Evolutionary conservation across 176 grass and related monocot genomes (phyloP), one percentile per base, ranked within the genome.

Genomic region (Saccharum officinarum): DNA sequence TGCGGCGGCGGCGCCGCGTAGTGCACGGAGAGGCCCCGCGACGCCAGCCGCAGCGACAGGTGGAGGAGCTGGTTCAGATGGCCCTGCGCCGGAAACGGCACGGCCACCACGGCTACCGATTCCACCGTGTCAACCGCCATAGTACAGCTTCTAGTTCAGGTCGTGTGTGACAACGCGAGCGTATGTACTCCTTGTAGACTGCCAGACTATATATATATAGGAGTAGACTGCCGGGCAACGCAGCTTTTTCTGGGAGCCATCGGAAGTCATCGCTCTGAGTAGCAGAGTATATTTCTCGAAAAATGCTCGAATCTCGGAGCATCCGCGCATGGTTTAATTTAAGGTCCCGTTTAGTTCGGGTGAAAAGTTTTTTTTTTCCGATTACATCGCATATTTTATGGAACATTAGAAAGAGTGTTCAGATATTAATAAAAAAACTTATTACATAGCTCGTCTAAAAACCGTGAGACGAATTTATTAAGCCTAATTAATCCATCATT

Each of bases 1-100:
- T 93, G 94, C 71, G 76, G 36, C 55, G 66, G 31, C 0, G 91
- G 73, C 72, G 86, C 89, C 50, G 91, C 94, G 80, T 91, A 95
- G 88, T 95, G 90, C 69, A 95, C 83, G 72, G 79, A 0, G 11
- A 97, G 78, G 25, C 87, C 87, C 3, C 83, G 69, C 71, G 73
- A 78, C 3, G 86, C 84, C 15, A 93, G 85, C 31, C 61, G 84
- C 64, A 91, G 80, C 8, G 94, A 89, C 4, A 97, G 70, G 75
- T 93, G 89, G 26, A 93, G 80, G 18, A 93, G 85, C 73, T 91
- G 89, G 84, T 93, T 91, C 47, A 97, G 89, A 75, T 97, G 88
- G 62, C 91, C 87, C 78, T 93, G 91, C 73, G 89, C 78, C 50
- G 91, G 89, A 73, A 84, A 84, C 26, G 94, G 91, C 55, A 97